A percentile compares a stretch with the other conserved stretches of the same genome.
Evolutionary conservation across 352 stramenopile genomes (phyloP).

Genomic region (Thalassiosira delicatula): DNA sequence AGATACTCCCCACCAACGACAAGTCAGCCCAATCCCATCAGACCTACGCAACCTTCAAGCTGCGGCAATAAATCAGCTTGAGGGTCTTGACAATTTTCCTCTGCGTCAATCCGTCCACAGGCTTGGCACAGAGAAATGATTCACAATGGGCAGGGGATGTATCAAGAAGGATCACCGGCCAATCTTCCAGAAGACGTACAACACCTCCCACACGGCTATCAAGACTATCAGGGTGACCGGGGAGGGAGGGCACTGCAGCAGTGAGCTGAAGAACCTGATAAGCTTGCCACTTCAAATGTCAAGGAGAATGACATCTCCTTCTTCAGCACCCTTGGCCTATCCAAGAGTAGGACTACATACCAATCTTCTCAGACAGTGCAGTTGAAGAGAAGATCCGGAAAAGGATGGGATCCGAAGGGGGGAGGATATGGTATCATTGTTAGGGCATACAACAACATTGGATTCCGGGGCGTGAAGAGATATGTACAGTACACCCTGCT

Average conservation of each 20-base stretch:
- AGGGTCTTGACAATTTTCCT: not conserved
- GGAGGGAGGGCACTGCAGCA: not conserved
- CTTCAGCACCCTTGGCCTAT: slow-evolving; percentile 3
- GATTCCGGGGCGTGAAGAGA: slow-evolving; percentile 7
- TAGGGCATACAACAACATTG: slow-evolving; percentile 24
- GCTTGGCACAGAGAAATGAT: too few species aligned
- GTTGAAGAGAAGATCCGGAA: slow-evolving; percentile 7
- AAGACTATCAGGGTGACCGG: slow-evolving; percentile 16
- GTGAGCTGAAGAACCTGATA: slow-evolving; percentile 23
- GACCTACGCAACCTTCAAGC: not conserved
- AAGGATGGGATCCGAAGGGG: slow-evolving; percentile 14
- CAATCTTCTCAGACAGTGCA: not conserved
- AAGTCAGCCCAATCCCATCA: not conserved
- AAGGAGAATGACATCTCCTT: not conserved
- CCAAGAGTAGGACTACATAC: not conserved
- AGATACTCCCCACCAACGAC: too few species aligned
- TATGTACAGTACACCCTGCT: slow-evolving; percentile 18
- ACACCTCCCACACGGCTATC: not conserved
- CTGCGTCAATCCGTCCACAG: not conserved
- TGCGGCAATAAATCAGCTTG: not conserved
- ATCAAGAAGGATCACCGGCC: not conserved
- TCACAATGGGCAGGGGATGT: not conserved
- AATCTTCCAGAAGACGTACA: not conserved
- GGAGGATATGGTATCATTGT: not conserved
- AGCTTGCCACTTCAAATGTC: not conserved